Base-by-base conservation (phyloP, 352 stramenopile genomes). In the Discostella stelligera region DNA sequence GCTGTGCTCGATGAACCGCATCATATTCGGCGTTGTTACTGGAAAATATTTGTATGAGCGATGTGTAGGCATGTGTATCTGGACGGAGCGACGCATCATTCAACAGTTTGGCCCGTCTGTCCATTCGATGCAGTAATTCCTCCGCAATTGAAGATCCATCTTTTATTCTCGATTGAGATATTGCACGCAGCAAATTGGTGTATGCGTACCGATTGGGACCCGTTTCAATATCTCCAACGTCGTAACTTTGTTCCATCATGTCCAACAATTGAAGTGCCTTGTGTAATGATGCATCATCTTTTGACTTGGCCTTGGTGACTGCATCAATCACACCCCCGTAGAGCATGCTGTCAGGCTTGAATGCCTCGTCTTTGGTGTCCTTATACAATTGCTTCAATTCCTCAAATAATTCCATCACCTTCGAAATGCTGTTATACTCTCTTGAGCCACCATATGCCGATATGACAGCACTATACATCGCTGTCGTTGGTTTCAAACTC, bases 41-140 rank as follows among this genome's bases (percentile, higher is more conserved):
- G 11, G 74, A 11, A 21, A 82, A 65, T 30, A 55, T 52, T 67
- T 82, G 66, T 37, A 82, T 37, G 20, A 82, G 55, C 13, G 66
- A 21, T 41, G 74, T 77, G 48, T 72, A 82, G 0, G 74, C 41
- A 41, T 69, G 50, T 49, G 18, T 53, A 53, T 82, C 74, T 16
- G 74, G 74, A 44, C 39, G 66, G 18, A 82, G 49, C 10, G 49
- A 62, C 27, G 61, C 30, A 53, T 82, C 74, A 62, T 82, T 68
- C 18, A 77, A 49, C 27, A 62, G 50, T 23, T 52, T 58, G 10
- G 74, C 71, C 1, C 74, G 66, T n/a, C 61, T 52, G 9, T 73
- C 59, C 74, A 82, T 82, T 48, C 74, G 53, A 44, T 68, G 23
- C 46, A 82, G 62, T 54, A 82, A 53, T n/a, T 66, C 60, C 65